Evolutionary conservation across 1,139 yeast species (phyloP), one percentile per base, ranked within the genome.

Genomic region (Wickerhamomyces sp.): DNA sequence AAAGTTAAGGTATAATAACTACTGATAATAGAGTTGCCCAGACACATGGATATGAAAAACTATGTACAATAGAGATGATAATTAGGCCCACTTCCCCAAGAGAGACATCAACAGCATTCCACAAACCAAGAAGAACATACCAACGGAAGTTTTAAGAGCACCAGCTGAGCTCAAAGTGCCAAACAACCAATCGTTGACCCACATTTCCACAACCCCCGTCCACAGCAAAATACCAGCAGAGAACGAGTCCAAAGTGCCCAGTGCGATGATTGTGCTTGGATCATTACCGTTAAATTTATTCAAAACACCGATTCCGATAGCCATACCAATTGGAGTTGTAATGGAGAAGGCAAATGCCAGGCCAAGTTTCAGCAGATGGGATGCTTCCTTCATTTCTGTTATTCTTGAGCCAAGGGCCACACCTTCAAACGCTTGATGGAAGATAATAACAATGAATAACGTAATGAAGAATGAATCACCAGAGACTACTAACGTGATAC

Each of bases 371-470:
- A 15, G 15, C 6, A 32, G 11, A 6, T 22, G 13, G 9, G 9
- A 14, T 10, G 39, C 23, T 2, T 26, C n/a, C 3, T 19, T 16
- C 59, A 63, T 54, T 6, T 70, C 62, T 1, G 93, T 81, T 39
- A 86, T 68, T 52, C 95, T 70, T 4, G 93, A 73, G 28, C 95
- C 95, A 43, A 85, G 68, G 41, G 94, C 95, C 36, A 85, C 66
- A 36, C 95, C 95, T 64, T 85, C 95, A 57, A 85, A 85, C 54
- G 80, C 67, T 59, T 85, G 95, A 59, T 85, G 95, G 71, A 85
- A 85, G 3, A 82, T 78, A 35, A 85, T 59, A 16, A 84, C 95
- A 44, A 80, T 70, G 57, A 81, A 85, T 29, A 85, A 65, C 2
- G 85, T 71, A 36, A 67, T 69, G 54, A 83, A 85, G 56, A 82